Conservation (phyloP, 495 filamentous ascomycete species). For the Penicillium turbatum region DNA sequence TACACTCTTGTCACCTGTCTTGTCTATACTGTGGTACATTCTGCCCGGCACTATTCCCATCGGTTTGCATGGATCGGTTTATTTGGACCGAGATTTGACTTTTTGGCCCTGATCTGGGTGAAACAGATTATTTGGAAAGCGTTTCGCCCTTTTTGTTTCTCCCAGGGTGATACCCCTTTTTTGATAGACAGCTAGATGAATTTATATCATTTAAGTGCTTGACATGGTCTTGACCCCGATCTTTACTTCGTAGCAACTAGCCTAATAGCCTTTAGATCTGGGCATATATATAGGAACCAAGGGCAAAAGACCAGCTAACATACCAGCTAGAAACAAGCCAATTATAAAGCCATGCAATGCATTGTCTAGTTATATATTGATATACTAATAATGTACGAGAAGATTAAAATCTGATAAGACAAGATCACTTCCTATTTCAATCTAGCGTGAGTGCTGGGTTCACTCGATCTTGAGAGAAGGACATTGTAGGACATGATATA, state of each 20-base stretch:
- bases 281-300: no score
- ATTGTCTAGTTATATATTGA: no score
- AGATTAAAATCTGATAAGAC: not conserved
- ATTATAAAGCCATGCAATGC: no score
- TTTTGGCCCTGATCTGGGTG: not conserved
- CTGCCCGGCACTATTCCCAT: conserved; percentile 1
- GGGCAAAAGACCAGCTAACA: no score
- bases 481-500: no score
- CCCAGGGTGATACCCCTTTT: conserved; percentile 1
- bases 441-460: not conserved
- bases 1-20: conserved; percentile 1
- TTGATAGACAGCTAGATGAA: conserved; percentile 1
- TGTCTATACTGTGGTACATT: conserved; percentile 3
- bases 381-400: no score
- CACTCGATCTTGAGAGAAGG: no score
- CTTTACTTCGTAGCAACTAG: not conserved
- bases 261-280: not conserved
- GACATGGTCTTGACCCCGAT: not conserved
- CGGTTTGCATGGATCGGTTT: conserved; percentile 4
- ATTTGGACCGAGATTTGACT: not conserved
- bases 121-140: not conserved
- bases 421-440: not conserved
- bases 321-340: no score
- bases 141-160: not conserved
- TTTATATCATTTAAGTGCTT: not conserved